These are phyloP conservation scores for Coemansia sp. DNA, from an alignment of 192 early-diverging fungal species.

Conservation along the genomic window DNA sequence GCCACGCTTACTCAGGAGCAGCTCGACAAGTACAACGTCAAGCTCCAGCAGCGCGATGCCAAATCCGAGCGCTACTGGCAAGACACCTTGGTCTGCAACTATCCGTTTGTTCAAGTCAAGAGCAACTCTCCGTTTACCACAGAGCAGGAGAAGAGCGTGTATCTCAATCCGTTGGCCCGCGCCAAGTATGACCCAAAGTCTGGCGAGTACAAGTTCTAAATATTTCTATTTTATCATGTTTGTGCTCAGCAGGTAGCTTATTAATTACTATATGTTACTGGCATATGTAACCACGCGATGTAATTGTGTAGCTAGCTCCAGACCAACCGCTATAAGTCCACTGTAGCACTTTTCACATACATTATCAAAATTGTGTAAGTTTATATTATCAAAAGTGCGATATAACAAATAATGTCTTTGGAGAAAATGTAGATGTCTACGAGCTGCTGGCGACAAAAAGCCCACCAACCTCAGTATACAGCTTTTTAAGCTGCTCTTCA, in stretches of 20 bases:
- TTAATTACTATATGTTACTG: no score
- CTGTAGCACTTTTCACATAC: constrained; percentile 19
- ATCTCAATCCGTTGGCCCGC: constrained; percentile 25
- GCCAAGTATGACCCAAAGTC: constrained; percentile 14
- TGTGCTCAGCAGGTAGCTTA: no score
- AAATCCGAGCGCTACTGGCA: constrained; percentile 28
- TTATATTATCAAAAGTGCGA: not conserved
- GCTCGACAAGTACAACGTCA: constrained; percentile 61
- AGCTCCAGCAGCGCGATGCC: constrained; percentile 5
- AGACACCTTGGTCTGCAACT: constrained; percentile 34
- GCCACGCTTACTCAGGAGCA: constrained; percentile 69
- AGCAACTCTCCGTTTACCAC: constrained; percentile 17
- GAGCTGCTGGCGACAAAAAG: no score
- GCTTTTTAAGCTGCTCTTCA: constrained; percentile 48
- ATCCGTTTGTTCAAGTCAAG: constrained; percentile 37
- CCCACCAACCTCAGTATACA: constrained; percentile 55
- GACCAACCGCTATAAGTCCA: not conserved
- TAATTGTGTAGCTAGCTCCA: not conserved
- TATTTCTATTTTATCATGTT: no score
- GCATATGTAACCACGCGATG: no score
- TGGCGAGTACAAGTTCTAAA: constrained; percentile 51
- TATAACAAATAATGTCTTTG: constrained; percentile 25
- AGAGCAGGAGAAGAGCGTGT: constrained; percentile 27
- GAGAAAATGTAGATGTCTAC: not conserved
- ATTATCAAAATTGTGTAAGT: no score